A percentile compares a stretch with the other conserved stretches of the same genome.
phyloP scores from a whole-genome alignment of 1,139 yeast genomes.

The Suhomyces chickasaworum region DNA sequence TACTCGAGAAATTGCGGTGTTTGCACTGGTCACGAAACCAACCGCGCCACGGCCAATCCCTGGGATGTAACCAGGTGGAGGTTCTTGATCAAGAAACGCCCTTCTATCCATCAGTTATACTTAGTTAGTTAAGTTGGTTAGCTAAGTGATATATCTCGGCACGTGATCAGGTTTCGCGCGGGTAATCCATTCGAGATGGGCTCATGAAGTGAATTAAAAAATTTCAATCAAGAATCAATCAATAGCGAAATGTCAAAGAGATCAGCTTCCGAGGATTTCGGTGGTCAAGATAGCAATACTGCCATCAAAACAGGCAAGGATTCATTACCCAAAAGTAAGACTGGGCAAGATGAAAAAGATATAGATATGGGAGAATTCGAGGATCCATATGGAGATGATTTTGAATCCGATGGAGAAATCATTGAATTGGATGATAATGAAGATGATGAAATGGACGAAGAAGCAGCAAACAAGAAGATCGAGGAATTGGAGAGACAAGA shows the following conservation, averaged over 20 bases:
- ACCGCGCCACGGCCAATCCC: constrained; percentile 96
- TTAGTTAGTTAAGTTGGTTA: too few species aligned
- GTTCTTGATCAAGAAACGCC: constrained; percentile 79
- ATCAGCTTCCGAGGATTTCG: constrained; percentile 45
- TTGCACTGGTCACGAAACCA: constrained; percentile 86
- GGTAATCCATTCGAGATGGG: constrained; percentile 6
- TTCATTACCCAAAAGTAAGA: constrained; percentile 19
- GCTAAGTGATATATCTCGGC: too few species aligned
- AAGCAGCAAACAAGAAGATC: constrained; percentile 23
- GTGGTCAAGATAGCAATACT: constrained; percentile 27
- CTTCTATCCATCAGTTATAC: constrained; percentile 58
- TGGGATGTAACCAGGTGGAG: constrained; percentile 89
- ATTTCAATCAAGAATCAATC: constrained; percentile 3
- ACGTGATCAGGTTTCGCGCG: too few species aligned
- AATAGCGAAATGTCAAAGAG: constrained; percentile 60
- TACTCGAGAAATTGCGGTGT: constrained; percentile 55
- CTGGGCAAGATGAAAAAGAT: constrained; percentile 31
- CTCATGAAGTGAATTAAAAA: constrained; percentile 5
- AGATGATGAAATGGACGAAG: constrained; percentile 57
- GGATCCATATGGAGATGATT: constrained; percentile 93
- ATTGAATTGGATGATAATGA: constrained; percentile 74
- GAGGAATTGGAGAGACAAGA: constrained; percentile 27
- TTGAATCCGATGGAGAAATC: constrained; percentile 89
- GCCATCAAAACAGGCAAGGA: constrained; percentile 24
- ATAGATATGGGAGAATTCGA: constrained; percentile 87